Base-by-base conservation (phyloP, 768 basidiomycete species). In the Lentinula aciculospora region DNA sequence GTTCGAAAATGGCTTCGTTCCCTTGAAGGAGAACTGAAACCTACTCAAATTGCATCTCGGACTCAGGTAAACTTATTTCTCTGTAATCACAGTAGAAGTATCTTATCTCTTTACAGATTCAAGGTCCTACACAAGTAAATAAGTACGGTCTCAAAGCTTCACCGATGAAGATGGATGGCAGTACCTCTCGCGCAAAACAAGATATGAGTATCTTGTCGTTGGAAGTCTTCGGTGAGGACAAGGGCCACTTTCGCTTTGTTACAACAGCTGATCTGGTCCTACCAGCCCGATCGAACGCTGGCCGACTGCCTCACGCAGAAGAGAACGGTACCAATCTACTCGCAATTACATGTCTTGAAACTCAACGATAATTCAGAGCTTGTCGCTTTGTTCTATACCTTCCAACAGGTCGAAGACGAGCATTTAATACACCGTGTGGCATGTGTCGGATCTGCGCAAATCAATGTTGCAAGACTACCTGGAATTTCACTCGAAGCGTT, bases 181-280 rank as follows among this genome's bases (percentile, higher is more conserved):
- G 47, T 27, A 42, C 44, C 9, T 45, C 72, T 37, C 81, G 92
- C 25, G 84, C 83, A 66, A 81, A 77, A 56, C 84, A 88, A 61
- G 77, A 79, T 61, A 92, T 98, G 89, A 82, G 87, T 0, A 72
- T 92, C 7, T 69, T 98, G 37, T 85, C 89, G 1, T 67, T 98
- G 42, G 97, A 99, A 68, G 72, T 94, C 1, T 92, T 95, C 63
- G 89, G 95, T 92, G 57, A 57, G 84, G 66, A 28, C 25, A 17
- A 1, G 13, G 47, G 25, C 6, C 45, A 37, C n/a, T 9, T n/a
- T 29, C 17, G 4, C 54, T 48, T 53, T n/a, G 19, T 23, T 23
- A 53, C 23, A 34, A 36, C 28, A 15, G 12, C 15, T 40, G 23
- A 58, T 56, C 13, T 53, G n/a, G 32, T 44, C 9, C 39, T 3